A percentile compares a stretch with the other conserved stretches of the same genome.
Conservation (phyloP, 179 eudicot species). For the Carnegiea gigantea region DNA sequence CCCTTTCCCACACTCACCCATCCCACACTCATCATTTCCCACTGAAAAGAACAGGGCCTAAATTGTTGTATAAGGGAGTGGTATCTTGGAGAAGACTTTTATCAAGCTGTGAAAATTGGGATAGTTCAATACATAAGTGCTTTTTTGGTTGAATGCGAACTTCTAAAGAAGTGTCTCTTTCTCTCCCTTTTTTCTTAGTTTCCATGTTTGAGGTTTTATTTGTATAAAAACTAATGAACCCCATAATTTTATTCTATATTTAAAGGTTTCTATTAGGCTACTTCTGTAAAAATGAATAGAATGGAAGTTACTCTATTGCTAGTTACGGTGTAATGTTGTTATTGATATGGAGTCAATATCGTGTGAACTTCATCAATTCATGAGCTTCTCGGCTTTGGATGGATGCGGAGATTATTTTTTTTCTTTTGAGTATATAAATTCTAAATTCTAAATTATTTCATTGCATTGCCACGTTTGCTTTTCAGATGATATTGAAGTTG, state of each 20-base stretch:
- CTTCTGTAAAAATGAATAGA: not conserved
- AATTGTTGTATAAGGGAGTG: conserved; percentile 72
- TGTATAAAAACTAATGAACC: not conserved
- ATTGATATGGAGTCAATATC: not conserved
- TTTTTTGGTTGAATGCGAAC: not conserved
- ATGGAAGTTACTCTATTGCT: not conserved
- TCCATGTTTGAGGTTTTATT: not conserved
- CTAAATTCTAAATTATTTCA: not conserved
- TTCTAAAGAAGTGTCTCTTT: no score
- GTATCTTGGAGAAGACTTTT: conserved; percentile 91
- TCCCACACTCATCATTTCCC: no score
- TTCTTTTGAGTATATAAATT: not conserved
- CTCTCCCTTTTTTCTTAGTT: not conserved
- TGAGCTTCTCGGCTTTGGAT: conserved; percentile 1
- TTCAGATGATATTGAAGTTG: conserved; percentile 92
- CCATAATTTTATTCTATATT: not conserved
- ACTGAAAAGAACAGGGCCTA: no score
- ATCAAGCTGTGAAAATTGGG: conserved; percentile 94
- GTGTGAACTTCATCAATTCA: not conserved
- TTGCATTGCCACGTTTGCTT: conserved; percentile 18
- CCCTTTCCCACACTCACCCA: no score
- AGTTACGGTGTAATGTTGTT: not conserved
- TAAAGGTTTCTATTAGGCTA: not conserved
- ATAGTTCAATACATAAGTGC: conserved; percentile 90
- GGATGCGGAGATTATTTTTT: no score